Percentiles rank a stretch among this genome's conserved stretches.
Evolutionary conservation across 805 yeast genomes (phyloP).

Genomic region (Metschnikowia cubensis): DNA sequence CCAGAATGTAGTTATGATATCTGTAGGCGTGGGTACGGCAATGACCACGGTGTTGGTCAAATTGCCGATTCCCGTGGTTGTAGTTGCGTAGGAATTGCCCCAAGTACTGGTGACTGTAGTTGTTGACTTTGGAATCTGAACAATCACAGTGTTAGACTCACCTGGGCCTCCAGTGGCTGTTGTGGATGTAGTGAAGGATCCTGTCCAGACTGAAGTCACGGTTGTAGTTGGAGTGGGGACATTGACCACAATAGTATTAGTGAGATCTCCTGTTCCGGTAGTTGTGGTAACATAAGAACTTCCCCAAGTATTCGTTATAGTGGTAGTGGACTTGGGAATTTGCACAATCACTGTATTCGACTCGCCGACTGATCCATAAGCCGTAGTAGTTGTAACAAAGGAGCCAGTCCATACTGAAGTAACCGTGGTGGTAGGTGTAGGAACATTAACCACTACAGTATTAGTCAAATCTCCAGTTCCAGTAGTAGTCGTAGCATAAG

Average conservation of each 20-base stretch:
- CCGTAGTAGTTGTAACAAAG: neutral
- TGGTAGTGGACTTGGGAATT: slow-evolving; percentile 2
- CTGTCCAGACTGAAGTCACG: no score
- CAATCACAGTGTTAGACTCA: neutral
- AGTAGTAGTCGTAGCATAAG: slow-evolving; percentile 13
- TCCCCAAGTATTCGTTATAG: slow-evolving; percentile 9
- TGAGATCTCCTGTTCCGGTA: neutral
- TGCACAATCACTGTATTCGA: slow-evolving; percentile 7
- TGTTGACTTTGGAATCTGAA: neutral
- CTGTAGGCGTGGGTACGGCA: neutral
- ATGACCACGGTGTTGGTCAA: neutral
- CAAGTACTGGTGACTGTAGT: neutral
- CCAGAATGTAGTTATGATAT: neutral
- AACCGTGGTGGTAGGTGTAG: slow-evolving; percentile 5
- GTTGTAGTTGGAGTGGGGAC: neutral
- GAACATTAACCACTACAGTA: slow-evolving; percentile 13
- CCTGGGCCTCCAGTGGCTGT: neutral
- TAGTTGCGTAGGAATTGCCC: neutral
- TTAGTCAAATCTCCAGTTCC: neutral
- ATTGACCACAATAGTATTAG: neutral
- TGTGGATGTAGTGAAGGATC: neutral
- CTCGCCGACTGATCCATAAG: neutral
- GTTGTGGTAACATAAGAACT: neutral
- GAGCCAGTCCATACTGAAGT: no score
- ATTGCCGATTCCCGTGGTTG: neutral